phyloP scores from a whole-genome alignment of 345 rosid species.

The Citrus maxima region DNA sequence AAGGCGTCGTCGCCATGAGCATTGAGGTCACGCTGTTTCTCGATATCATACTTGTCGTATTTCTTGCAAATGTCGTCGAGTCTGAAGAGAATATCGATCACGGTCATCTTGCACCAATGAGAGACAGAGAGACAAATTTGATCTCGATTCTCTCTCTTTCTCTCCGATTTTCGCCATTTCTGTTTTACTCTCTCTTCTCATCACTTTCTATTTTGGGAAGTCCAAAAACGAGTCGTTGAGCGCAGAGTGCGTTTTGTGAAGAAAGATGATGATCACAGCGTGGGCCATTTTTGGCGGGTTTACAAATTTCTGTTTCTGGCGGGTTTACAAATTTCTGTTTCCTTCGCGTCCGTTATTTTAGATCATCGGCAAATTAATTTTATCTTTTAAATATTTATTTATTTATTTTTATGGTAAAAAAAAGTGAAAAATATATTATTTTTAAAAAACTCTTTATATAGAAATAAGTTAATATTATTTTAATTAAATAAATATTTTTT shows the following conservation, averaged over 20 bases:
- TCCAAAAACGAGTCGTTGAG: constrained; percentile 25
- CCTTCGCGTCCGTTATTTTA: not conserved
- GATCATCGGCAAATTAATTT: too few relatives aligned
- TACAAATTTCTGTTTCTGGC: not conserved
- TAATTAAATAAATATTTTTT: too few relatives aligned
- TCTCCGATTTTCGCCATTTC: not conserved
- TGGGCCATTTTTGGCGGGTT: not conserved
- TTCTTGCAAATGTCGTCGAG: constrained; percentile 80
- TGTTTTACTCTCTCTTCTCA: not conserved
- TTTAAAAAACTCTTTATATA: too few relatives aligned
- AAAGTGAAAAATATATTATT: too few relatives aligned
- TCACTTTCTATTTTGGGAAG: constrained; percentile 5
- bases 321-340: not conserved
- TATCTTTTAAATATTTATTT: too few relatives aligned
- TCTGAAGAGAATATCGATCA: constrained; percentile 62
- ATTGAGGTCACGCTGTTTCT: constrained; percentile 56
- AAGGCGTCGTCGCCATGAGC: constrained; percentile 71
- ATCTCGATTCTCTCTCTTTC: not conserved
- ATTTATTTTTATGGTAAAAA: too few relatives aligned
- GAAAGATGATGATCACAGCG: not conserved
- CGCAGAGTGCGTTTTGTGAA: constrained; percentile 17
- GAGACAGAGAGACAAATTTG: too few relatives aligned
- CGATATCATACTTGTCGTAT: constrained; percentile 71
- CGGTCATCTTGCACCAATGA: constrained; percentile 39
- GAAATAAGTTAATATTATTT: too few relatives aligned